Percentiles rank a stretch among this genome's conserved stretches.
These are phyloP conservation scores for Haematococcus lacustris DNA, from an alignment of 139 green algal genomes.

Conservation along the genomic window DNA sequence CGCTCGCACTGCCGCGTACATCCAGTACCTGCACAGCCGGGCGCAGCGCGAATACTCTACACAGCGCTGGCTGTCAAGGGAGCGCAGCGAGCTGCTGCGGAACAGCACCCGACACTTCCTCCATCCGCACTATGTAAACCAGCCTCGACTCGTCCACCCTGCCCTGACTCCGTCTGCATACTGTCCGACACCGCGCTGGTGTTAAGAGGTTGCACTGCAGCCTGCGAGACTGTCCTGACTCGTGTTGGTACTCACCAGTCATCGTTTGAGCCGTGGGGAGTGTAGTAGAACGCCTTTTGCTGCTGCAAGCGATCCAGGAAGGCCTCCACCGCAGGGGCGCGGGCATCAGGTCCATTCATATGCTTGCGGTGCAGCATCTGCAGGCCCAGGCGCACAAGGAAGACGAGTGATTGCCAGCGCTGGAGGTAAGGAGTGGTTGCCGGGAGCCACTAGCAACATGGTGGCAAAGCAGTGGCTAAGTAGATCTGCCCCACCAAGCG, in stretches of 20 bases:
- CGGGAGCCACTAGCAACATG: too few species aligned
- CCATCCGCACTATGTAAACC: too few species aligned
- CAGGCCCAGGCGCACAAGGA: too few species aligned
- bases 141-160: too few species aligned
- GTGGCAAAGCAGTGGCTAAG: too few species aligned
- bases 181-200: too few species aligned
- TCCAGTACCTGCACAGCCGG: slow-evolving; percentile 75
- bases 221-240: too few species aligned
- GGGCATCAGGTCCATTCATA: slow-evolving; percentile 24
- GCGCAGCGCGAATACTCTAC: neutral
- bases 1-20: slow-evolving; percentile 81
- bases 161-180: too few species aligned
- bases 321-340: slow-evolving; percentile 4
- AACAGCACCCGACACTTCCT: neutral
- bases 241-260: slow-evolving; percentile 89
- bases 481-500: too few species aligned
- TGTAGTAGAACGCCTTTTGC: slow-evolving; percentile 54
- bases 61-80: neutral
- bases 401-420: too few species aligned
- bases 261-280: slow-evolving; percentile 84
- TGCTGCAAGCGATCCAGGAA: slow-evolving; percentile 39
- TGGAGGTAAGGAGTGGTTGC: too few species aligned
- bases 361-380: slow-evolving; percentile 57
- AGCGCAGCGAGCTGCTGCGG: neutral
- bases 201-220: too few species aligned